Base-by-base conservation (phyloP, 495 filamentous ascomycete species). In the Elasticomyces elasticus region DNA sequence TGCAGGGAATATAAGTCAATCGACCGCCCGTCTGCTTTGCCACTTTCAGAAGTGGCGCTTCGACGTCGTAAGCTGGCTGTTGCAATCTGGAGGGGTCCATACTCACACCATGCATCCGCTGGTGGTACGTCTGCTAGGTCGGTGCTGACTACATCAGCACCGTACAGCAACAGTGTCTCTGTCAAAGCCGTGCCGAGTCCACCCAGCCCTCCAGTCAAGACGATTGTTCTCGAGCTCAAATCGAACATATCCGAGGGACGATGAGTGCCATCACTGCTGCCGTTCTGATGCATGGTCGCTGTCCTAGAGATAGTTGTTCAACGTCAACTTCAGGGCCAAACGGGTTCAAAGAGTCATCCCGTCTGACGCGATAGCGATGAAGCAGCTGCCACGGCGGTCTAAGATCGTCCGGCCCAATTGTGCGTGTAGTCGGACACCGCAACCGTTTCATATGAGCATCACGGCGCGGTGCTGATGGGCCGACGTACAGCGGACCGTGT, bases 161-260 rank as follows among this genome's bases (percentile, higher is more conserved):
- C 49, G 17, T 6, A 42, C 22, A 23, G 17, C 7, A 52, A 28
- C 33, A 52, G 13, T 24, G 49, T 42, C 35, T 42, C 13, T 4
- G 49, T 26, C 13, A 52, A 20, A 12, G 19, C 31, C 31, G 26
- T n/a, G 5, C 30, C 33, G 9, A 52, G 17, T 5, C 35, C 19
- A n/a, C 49, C 49, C n/a, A 42, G 31, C 17, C 49, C 49, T 20
- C 49, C 49, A 13, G 31, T 52, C 31, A 52, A 30, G 40, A 26
- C 31, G 5, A n/a, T 5, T 15, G 35, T 40, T 28, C 19, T n/a
- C n/a, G n/a, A n/a, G n/a, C n/a, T n/a, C n/a, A n/a, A n/a, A n/a
- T n/a, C n/a, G n/a, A 27, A 15, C 31, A n/a, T 37, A n/a, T 37
- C 10, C 31, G 10, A 10, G 31, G 10, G 9, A n/a, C 10, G 10